These are phyloP conservation scores for Hyparrhenia diplandra DNA, from an alignment of 176 grass and related monocot genomes.

Conservation along the genomic window DNA sequence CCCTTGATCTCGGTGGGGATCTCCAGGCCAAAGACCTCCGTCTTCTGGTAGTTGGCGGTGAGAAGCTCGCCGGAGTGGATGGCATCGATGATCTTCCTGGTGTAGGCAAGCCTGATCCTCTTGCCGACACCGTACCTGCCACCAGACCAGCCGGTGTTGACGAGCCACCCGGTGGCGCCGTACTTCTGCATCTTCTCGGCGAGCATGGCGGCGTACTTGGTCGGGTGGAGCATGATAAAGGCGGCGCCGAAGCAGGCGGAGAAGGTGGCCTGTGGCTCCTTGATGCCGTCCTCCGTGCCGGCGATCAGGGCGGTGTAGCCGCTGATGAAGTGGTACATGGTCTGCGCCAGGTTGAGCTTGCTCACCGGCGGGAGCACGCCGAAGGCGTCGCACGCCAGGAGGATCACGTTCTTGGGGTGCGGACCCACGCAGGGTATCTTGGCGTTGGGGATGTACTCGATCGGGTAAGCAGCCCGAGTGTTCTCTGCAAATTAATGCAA, in stretches of 20 bases:
- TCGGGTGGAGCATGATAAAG: constrained; percentile 99
- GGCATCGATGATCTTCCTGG: constrained; percentile 97
- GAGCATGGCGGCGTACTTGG: constrained; percentile 97
- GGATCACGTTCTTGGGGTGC: constrained; percentile 95
- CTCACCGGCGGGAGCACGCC: constrained; percentile 95
- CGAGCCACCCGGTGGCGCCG: constrained; percentile 94
- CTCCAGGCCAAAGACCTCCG: constrained; percentile 88
- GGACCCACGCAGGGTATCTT: constrained; percentile 91
- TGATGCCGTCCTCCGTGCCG: constrained; percentile 92
- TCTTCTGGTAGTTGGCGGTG: constrained; percentile 73
- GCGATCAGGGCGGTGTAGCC: constrained; percentile 97
- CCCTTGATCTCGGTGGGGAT: constrained; percentile 75
- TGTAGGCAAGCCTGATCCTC: constrained; percentile 78
- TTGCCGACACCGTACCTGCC: constrained; percentile 99
- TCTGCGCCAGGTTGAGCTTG: constrained; percentile 92
- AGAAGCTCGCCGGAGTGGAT: constrained; percentile 93
- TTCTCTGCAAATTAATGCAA: constrained; percentile 57
- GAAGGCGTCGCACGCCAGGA: constrained; percentile 90
- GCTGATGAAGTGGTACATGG: constrained; percentile 99
- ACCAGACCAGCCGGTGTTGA: constrained; percentile 98
- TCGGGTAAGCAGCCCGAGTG: constrained; percentile 90
- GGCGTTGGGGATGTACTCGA: constrained; percentile 94
- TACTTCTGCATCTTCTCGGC: constrained; percentile 98
- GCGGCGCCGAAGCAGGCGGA: constrained; percentile 97
- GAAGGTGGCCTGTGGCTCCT: constrained; percentile 96